Base-by-base conservation (phyloP, 495 filamentous ascomycete species). In the Annulohypoxylon bovei region DNA sequence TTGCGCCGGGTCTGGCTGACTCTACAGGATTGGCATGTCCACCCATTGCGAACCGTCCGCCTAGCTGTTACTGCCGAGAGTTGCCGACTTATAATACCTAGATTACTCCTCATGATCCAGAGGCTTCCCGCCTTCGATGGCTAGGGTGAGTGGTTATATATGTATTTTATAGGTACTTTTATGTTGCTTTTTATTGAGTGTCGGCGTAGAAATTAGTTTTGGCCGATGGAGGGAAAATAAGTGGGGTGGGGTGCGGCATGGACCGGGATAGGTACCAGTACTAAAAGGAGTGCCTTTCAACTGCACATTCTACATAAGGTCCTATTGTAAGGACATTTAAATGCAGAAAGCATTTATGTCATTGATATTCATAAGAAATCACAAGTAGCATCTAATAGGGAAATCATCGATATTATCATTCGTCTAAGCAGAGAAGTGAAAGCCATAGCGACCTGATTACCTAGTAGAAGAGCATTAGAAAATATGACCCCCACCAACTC, bases 11-110 rank as follows among this genome's bases (percentile, higher is more conserved):
- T 35, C 60, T 57, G 58, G 40, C 47, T 47, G 39, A 32, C 50
- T 54, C 65, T 56, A 57, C 75, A 77, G 40, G 75, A 75, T 30
- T 74, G 75, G 20, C 70, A 75, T 59, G 65, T 50, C 73, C 70
- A 75, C 7, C 73, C 64, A 62, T 60, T 69, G 55, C 58, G 70
- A 44, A 20, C 53, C 14, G 27, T 64, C 54, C 46, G 33, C 7
- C 33, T 27, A 22, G 52, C 40, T 47, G 62, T 58, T 23, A 65
- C 25, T 28, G 49, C 65, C 49, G 49, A 70, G 18, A 73, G 32
- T 49, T 61, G 67, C 47, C 58, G 67, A 46, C 61, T 50, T 9
- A 68, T 56, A 11, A 47, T 50, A 18, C 61, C 59, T 44, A 53
- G 59, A 32, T 65, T 42, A 16, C 67, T 59, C 59, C 57, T 74